Base-by-base conservation (phyloP, 345 rosid species). In the Sisymbrium altissimum region DNA sequence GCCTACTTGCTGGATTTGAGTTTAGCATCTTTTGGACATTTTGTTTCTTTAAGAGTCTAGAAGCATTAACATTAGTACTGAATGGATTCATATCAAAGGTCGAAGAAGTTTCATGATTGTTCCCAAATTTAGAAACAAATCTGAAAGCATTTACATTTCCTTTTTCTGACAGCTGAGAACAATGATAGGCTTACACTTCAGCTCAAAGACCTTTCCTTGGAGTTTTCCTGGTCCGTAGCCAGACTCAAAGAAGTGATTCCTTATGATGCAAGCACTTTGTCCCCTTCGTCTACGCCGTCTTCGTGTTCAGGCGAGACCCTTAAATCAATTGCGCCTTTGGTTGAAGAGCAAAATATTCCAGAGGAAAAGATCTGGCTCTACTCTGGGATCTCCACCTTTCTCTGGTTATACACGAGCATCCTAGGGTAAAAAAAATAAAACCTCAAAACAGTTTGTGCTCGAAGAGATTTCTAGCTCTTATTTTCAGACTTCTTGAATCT, bases 321-420 rank as follows among this genome's bases (percentile, higher is more conserved):
- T 4, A 82, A 71, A 76, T 80, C 77, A 14, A 75, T 94, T 40
- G 66, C 86, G 23, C 68, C 79, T 76, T 83, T 96, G 75, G 85
- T 96, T 48, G 86, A 84, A 49, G 97, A 89, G 78, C 86, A 89
- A 70, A 73, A 80, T 62, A 79, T 90, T 81, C 96, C 92, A 0
- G 91, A 88, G 83, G 89, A 82, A 45, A 86, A 78, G 62, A 73
- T 82, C 63, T 85, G 88, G 68, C 85, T 90, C 73, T 84, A 88
- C 60, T 75, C 96, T 7, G 99, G 98, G 62, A 81, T 90, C 48
- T 66, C 64, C 7, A 94, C 98, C 9, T 96, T 96, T 81, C 84
- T 96, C 62, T 96, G 97, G 95, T 66, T 96, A 66, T 92, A 90
- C 85, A 82, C 89, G 70, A 89, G 87, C 41, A 92, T 92, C 77